Percentiles rank a stretch among this genome's conserved stretches.
Conservation (phyloP, 2,329 filamentous ascomycete species). For the Colletotrichum graminicola region DNA sequence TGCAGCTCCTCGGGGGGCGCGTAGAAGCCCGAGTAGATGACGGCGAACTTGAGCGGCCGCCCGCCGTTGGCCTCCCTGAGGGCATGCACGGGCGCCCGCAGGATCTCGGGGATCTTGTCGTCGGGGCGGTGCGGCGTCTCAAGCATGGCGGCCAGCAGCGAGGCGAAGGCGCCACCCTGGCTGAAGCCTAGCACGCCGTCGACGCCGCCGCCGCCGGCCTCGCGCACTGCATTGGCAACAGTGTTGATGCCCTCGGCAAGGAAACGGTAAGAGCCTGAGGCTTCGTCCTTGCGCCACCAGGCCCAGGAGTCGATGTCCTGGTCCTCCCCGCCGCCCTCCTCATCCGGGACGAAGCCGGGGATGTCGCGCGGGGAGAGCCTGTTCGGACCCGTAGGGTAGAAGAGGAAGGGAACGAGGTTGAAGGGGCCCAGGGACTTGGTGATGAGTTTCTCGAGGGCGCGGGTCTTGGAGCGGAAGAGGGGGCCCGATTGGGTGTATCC, state of each 20-base stretch:
- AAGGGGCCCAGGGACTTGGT: constrained; percentile 76
- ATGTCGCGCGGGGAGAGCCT: constrained; percentile 74
- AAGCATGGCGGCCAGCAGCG: constrained; percentile 78
- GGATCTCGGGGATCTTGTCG: constrained; percentile 47
- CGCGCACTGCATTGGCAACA: constrained; percentile 72
- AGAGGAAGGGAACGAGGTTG: constrained; percentile 65
- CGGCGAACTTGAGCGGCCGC: constrained; percentile 73
- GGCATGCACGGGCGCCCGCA: constrained; percentile 55
- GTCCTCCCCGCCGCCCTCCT: constrained; percentile 44
- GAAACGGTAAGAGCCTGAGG: constrained; percentile 72
- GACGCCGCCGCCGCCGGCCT: constrained; percentile 75
- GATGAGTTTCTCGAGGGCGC: constrained; percentile 85
- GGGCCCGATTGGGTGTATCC: constrained; percentile 92
- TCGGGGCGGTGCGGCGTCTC: constrained; percentile 62
- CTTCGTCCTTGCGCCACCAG: constrained; percentile 83
- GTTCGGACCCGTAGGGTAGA: constrained; percentile 78
- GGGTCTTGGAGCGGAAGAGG: constrained; percentile 88
- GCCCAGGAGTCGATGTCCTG: constrained; percentile 77
- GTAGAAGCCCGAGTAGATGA: constrained; percentile 83
- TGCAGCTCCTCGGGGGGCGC: constrained; percentile 71
- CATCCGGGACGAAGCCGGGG: constrained; percentile 70
- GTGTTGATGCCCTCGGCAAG: constrained; percentile 75
- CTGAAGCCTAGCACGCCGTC: constrained; percentile 87
- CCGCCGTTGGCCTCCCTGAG: constrained; percentile 64
- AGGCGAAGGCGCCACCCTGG: constrained; percentile 81